Evolutionary conservation across 75 land plant species (phyloP).

Genomic region (Gnetum montanum): DNA sequence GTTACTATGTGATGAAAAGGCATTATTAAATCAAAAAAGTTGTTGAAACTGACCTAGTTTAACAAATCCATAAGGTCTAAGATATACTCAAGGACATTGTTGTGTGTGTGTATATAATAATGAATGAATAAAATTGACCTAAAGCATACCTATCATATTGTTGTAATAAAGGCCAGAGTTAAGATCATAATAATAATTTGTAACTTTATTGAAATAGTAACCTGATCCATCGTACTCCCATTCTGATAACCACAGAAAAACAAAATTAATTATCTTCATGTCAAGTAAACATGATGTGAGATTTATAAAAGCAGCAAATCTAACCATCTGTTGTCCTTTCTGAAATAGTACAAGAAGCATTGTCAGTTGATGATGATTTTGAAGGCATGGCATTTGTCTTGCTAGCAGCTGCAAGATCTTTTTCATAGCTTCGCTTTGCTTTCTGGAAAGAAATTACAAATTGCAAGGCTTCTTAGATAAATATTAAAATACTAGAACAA

Average conservation of each 20-base stretch:
- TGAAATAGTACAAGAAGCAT: neutral
- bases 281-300: no score
- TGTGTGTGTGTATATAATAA: neutral
- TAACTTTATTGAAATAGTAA: conserved; percentile 56
- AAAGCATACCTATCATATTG: conserved; percentile 52
- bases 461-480: no score
- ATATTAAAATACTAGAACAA: no score
- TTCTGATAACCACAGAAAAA: conserved; percentile 24
- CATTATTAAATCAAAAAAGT: no score
- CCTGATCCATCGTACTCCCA: conserved; percentile 77
- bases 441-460: conserved; percentile 31
- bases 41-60: no score
- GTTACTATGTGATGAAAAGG: no score
- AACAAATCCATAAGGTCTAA: no score
- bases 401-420: conserved; percentile 47
- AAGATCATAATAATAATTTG: conserved; percentile 62
- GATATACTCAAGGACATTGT: no score
- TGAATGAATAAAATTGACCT: no score
- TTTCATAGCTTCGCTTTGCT: conserved; percentile 93
- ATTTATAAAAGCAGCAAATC: neutral
- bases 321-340: neutral
- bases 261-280: neutral
- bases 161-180: conserved; percentile 78
- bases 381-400: conserved; percentile 15
- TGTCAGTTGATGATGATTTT: neutral